Base-by-base conservation (phyloP, 106 monocot species). In the Xerophyta viscosa region DNA sequence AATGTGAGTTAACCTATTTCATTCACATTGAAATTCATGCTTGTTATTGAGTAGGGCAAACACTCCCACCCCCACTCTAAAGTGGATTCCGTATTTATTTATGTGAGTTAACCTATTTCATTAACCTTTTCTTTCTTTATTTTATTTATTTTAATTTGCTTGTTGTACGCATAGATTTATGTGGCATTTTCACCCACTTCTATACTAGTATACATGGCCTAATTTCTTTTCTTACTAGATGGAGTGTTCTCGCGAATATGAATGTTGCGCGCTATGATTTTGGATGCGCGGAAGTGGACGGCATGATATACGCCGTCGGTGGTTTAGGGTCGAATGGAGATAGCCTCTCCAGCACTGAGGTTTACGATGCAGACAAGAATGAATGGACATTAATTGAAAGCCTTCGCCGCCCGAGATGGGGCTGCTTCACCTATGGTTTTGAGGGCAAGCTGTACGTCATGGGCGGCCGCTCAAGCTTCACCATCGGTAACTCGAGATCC, bases 401-500 rank as follows among this genome's bases (percentile, higher is more conserved):
- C 64, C 87, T 87, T 20, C 83, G 74, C 10, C 56, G 80, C 5
- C 83, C 92, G 14, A 66, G 92, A 15, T 83, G 83, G 74, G 92
- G 87, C 3, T 83, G 87, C 46, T 93, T 93, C 20, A 87, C 74
- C 10, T 87, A 65, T 43, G 33, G 74, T 51, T 55, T 83, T 6
- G 57, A 54, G 0, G 82, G 69, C 31, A 87, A 87, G 61, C 71
- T 93, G 21, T 87, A 80, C 8, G 66, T 93, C 2, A 83, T 93
- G 92, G 80, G 77, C 0, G 92, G 92, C 0, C 87, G 87, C 0
- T 93, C 92, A 2, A 77, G 72, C 61, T 84, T 83, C 64, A 83
- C 76, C 1, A 93, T 93, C 14, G 92, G 92, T 23, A 76, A 80
- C 58, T 61, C 83, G 0, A 75, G 71, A 33, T 74, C 60, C 6